Conservation (phyloP, 345 rosid species). For the Aquilaria sinensis region DNA sequence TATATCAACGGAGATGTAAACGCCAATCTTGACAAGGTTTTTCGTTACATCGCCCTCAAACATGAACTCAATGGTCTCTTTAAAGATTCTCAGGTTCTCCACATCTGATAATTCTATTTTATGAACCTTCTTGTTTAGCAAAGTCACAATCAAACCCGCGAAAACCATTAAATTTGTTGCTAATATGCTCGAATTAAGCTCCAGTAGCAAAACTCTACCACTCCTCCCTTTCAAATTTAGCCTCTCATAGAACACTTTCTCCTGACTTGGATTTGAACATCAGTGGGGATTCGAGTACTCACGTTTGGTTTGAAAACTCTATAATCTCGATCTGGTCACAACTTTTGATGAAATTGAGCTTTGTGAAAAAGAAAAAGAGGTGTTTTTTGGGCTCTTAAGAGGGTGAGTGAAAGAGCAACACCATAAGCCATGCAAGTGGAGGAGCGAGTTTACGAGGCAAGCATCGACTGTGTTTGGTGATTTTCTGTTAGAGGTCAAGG, state of each 20-base stretch:
- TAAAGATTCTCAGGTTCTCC: conserved; percentile 72
- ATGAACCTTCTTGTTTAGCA: conserved; percentile 34
- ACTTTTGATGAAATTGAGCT: conserved; percentile 24
- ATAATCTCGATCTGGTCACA: conserved; percentile 23
- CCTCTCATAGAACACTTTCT: conserved; percentile 51
- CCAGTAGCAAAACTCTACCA: conserved; percentile 62
- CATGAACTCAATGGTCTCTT: conserved; percentile 80
- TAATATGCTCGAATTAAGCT: conserved; percentile 63
- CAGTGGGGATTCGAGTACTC: conserved; percentile 14
- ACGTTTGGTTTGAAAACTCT: conserved; percentile 32
- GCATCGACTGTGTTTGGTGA: too few species aligned
- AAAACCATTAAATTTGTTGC: conserved; percentile 60
- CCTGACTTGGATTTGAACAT: conserved; percentile 17
- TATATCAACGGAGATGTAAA: conserved; percentile 58
- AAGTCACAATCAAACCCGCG: conserved; percentile 35
- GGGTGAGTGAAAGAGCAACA: conserved; percentile 74
- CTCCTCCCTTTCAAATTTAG: conserved; percentile 61
- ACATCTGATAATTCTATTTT: conserved; percentile 78
- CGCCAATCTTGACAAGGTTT: conserved; percentile 62
- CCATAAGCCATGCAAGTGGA: conserved; percentile 49
- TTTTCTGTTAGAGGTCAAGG: background rate
- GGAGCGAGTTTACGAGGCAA: too few species aligned
- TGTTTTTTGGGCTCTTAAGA: conserved; percentile 74
- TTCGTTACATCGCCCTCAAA: conserved; percentile 60
- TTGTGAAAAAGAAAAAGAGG: conserved; percentile 28